Conservation (phyloP, 2,329 filamentous ascomycete species). For the Didymella keratinophila region DNA sequence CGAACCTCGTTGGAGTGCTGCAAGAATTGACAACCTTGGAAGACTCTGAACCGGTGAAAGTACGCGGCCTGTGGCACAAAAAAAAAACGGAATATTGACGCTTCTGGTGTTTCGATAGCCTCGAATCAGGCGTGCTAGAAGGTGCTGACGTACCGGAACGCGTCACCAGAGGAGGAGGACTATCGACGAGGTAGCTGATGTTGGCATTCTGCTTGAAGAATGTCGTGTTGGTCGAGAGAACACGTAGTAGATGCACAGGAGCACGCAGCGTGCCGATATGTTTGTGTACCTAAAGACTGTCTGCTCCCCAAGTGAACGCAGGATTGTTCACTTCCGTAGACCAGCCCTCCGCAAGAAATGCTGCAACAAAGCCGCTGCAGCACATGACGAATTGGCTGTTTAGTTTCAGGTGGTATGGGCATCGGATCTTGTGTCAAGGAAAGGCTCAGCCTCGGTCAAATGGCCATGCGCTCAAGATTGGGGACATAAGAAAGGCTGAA, state of each 20-base stretch:
- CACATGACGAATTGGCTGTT: not conserved
- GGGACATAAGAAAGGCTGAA: not conserved
- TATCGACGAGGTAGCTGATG: not conserved
- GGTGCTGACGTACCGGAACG: constrained; percentile 1
- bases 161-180: not conserved
- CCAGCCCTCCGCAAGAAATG: not conserved
- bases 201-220: not conserved
- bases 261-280: too few species aligned
- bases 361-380: not conserved
- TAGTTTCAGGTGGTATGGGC: not conserved
- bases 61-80: constrained; percentile 6
- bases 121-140: not conserved
- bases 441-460: not conserved
- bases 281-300: too few species aligned
- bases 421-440: not conserved
- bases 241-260: not conserved
- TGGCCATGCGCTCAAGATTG: not conserved
- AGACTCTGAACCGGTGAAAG: not conserved
- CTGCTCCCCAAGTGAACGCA: not conserved
- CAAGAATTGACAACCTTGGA: too few species aligned
- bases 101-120: not conserved
- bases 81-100: not conserved
- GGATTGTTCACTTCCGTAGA: not conserved
- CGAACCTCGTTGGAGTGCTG: not conserved
- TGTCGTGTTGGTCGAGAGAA: too few species aligned